Conservation (phyloP, 345 rosid species). For the Bruguiera gymnorhiza region DNA sequence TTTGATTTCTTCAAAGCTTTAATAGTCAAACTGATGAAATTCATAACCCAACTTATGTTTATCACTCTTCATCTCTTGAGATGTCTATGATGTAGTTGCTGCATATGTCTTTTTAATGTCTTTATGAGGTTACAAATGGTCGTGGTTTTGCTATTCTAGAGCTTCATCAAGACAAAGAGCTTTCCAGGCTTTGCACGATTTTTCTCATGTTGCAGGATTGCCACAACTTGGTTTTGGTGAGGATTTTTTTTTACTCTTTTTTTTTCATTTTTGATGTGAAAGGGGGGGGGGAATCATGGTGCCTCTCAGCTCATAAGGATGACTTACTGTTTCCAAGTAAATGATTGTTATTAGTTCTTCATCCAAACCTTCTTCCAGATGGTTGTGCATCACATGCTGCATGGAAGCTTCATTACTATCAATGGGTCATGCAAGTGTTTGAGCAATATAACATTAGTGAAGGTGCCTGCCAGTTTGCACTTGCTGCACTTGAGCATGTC, state of each 20-base stretch:
- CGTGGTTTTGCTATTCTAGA: conserved; percentile 33
- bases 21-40: no score
- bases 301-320: background rate
- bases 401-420: conserved; percentile 95
- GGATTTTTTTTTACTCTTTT: conserved; percentile 4
- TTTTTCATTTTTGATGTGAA: background rate
- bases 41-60: no score
- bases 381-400: conserved; percentile 49
- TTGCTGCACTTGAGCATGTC: conserved; percentile 97
- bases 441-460: conserved; percentile 82
- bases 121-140: background rate
- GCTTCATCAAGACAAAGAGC: conserved; percentile 91
- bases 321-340: conserved; percentile 5
- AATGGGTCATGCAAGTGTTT: conserved; percentile 97
- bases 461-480: conserved; percentile 96
- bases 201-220: conserved; percentile 67
- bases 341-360: conserved; percentile 1
- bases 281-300: background rate
- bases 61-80: no score
- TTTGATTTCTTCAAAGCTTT: no score
- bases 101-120: no score
- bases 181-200: conserved; percentile 64
- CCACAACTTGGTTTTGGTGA: conserved; percentile 59
- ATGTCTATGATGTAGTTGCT: no score
- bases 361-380: conserved; percentile 34